phyloP scores from a whole-genome alignment of 208 protist species.

The Porcisia deanei region DNA sequence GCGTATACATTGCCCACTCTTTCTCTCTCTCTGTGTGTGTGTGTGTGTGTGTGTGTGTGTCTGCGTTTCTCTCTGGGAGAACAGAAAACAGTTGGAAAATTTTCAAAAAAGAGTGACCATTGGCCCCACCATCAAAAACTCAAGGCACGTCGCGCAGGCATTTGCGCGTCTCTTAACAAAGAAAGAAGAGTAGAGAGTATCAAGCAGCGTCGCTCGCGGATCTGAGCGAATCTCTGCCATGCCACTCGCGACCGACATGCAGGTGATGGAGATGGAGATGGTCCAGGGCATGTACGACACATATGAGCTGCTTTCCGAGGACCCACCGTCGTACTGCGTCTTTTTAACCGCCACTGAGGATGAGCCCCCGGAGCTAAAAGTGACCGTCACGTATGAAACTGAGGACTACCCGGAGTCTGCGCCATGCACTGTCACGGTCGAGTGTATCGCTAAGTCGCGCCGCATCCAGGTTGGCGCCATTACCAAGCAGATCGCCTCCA shows the following conservation, averaged over 20 bases:
- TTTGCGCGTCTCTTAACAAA: not conserved
- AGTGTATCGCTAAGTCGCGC: slow-evolving; percentile 71
- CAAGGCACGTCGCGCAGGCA: not conserved
- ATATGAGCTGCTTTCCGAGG: slow-evolving; percentile 61
- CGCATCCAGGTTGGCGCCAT: slow-evolving; percentile 63
- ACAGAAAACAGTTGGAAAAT: too few relatives aligned
- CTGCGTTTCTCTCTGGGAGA: not conserved
- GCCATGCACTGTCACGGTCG: slow-evolving; percentile 50
- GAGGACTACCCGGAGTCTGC: slow-evolving; percentile 75
- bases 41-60: not conserved
- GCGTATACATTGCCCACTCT: not conserved
- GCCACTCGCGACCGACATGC: slow-evolving; percentile 72
- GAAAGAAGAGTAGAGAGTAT: not conserved
- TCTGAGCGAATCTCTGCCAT: slow-evolving; percentile 27
- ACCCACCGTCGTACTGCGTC: slow-evolving; percentile 83
- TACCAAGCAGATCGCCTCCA: slow-evolving; percentile 53
- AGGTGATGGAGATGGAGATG: slow-evolving; percentile 93
- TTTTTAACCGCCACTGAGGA: slow-evolving; percentile 62
- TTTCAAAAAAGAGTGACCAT: too few relatives aligned
- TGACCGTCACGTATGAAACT: slow-evolving; percentile 70
- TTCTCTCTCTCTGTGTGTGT: too few relatives aligned
- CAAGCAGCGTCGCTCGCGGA: not conserved
- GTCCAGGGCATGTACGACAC: slow-evolving; percentile 91
- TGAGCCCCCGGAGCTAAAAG: slow-evolving; percentile 72
- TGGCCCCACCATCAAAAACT: not conserved